Conservation (phyloP, 2,329 filamentous ascomycete species). For the Xylariales sp. region DNA sequence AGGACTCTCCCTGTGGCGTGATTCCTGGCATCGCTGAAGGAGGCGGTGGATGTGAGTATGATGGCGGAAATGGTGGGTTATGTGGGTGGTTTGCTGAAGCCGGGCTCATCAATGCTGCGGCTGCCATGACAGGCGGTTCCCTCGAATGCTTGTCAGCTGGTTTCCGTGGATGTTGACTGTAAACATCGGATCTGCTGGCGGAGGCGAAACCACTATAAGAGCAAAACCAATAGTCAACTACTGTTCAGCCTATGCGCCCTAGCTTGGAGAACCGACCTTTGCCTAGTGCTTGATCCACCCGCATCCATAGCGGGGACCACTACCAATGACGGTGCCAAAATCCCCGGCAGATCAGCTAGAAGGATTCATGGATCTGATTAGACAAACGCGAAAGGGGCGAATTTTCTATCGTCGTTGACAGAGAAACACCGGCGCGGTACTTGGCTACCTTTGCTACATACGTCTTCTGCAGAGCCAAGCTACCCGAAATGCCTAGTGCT, state of each 20-base stretch:
- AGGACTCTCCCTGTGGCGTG: constrained; percentile 21
- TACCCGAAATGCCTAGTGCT: neutral
- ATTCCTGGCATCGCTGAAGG: constrained; percentile 22
- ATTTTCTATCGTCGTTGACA: constrained; percentile 8
- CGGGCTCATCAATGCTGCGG: constrained; percentile 28
- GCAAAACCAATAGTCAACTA: constrained; percentile 21
- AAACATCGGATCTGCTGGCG: constrained; percentile 24
- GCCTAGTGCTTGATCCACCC: constrained; percentile 31
- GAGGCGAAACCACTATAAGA: constrained; percentile 26
- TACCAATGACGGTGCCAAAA: constrained; percentile 26
- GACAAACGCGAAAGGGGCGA: constrained; percentile 10
- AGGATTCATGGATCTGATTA: constrained; percentile 29
- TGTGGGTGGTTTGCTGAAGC: constrained; percentile 26
- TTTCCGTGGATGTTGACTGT: constrained; percentile 20
- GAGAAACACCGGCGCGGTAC: constrained; percentile 11
- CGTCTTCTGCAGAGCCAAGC: neutral
- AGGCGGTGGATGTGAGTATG: constrained; percentile 19
- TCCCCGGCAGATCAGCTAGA: constrained; percentile 26
- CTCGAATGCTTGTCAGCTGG: constrained; percentile 19
- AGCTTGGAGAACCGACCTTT: constrained; percentile 27
- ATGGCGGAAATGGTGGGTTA: constrained; percentile 7
- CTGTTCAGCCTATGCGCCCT: constrained; percentile 12
- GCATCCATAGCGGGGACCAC: constrained; percentile 31
- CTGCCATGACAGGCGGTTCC: constrained; percentile 26
- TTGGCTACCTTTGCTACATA: constrained; percentile 4